Evolutionary conservation across 768 basidiomycete genomes (phyloP).

Genomic region (Russula compacta): DNA sequence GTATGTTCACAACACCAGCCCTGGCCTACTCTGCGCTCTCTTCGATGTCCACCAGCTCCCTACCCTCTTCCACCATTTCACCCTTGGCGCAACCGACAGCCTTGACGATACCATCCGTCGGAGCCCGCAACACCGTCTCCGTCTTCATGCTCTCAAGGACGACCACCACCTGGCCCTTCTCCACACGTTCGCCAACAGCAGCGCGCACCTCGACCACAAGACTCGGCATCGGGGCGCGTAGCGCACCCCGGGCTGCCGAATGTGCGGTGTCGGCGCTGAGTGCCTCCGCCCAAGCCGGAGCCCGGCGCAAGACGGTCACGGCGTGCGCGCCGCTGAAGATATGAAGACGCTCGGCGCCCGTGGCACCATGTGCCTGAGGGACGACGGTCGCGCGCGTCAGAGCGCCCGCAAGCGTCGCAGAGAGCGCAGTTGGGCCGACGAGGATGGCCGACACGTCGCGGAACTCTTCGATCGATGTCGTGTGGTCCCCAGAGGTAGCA

Average conservation of each 20-base stretch:
- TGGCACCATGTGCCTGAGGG: constrained; percentile 49
- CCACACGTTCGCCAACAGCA: constrained; percentile 64
- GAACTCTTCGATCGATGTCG: constrained; percentile 32
- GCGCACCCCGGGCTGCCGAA: constrained; percentile 47
- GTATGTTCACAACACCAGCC: not conserved
- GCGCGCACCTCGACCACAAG: constrained; percentile 85
- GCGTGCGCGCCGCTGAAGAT: constrained; percentile 58
- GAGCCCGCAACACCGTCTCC: constrained; percentile 77
- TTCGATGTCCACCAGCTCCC: constrained; percentile 65
- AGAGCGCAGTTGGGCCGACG: constrained; percentile 43
- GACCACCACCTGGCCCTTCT: constrained; percentile 71
- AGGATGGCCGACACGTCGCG: constrained; percentile 44
- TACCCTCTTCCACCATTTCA: constrained; percentile 87
- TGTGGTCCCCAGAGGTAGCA: constrained; percentile 4
- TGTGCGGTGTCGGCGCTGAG: constrained; percentile 50
- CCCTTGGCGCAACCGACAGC: constrained; percentile 72
- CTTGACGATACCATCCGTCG: constrained; percentile 57
- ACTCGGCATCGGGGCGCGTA: constrained; percentile 89
- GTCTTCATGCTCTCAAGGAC: constrained; percentile 98
- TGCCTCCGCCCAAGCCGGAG: constrained; percentile 62
- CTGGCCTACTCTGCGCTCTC: constrained; percentile 24
- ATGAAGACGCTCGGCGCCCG: constrained; percentile 62
- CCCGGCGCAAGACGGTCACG: constrained; percentile 55
- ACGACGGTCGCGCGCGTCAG: constrained; percentile 60
- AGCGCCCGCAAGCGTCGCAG: constrained; percentile 43